Conservation (phyloP, 108 stramenopile genomes). For the Skeletonema tropicum region DNA sequence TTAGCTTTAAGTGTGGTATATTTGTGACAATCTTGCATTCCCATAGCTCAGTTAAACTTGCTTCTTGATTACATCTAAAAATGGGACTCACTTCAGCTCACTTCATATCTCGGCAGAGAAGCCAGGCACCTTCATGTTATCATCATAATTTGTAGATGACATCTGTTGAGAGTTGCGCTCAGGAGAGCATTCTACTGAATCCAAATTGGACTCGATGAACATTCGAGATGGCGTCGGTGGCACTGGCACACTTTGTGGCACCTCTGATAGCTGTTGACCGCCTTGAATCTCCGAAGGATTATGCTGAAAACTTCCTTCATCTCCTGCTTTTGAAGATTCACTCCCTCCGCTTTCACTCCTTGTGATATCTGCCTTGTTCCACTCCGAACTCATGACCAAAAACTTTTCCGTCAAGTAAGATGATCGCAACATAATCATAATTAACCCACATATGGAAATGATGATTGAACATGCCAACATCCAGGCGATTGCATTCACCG, state of each 20-base stretch:
- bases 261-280: background rate
- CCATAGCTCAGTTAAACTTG: background rate
- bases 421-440: slow-evolving; percentile 50
- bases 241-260: background rate
- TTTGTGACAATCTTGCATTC: too few relatives aligned
- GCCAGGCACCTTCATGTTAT: background rate
- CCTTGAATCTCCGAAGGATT: background rate
- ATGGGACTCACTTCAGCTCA: background rate
- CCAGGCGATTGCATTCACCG: slow-evolving; percentile 44
- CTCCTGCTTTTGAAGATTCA: background rate
- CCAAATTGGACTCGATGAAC: background rate
- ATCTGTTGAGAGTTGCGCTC: background rate
- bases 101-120: background rate
- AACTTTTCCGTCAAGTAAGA: slow-evolving; percentile 34
- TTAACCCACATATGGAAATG: slow-evolving; percentile 51
- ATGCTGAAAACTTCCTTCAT: background rate
- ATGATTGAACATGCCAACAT: slow-evolving; percentile 43
- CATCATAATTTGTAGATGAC: background rate
- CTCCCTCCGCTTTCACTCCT: background rate
- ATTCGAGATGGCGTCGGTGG: background rate
- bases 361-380: slow-evolving; percentile 2
- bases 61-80: background rate
- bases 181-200: background rate
- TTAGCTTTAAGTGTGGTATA: background rate
- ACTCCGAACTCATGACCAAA: slow-evolving; percentile 20